Percentiles rank a stretch among this genome's conserved stretches.
These are phyloP conservation scores for Ophiostoma montium DNA, from an alignment of 2,329 filamentous ascomycete genomes.

Conservation along the genomic window DNA sequence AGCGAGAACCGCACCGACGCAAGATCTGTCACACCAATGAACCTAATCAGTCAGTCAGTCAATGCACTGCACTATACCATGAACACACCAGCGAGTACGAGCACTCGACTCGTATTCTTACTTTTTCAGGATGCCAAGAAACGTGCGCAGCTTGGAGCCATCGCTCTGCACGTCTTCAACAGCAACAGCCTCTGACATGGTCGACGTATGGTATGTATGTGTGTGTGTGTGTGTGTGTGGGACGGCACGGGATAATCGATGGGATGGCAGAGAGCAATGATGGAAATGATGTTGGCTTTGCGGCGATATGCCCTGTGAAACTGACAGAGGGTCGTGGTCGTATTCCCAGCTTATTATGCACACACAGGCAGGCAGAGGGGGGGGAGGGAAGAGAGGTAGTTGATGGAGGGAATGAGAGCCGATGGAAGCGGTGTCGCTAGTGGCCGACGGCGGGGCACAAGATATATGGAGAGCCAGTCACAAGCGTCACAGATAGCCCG, in stretches of 20 bases:
- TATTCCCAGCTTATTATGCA: too few species aligned
- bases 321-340: neutral
- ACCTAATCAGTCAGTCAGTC: conserved; percentile 39
- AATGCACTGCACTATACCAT: too few species aligned
- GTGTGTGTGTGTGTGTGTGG: too few species aligned
- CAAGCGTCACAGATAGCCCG: neutral
- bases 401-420: too few species aligned
- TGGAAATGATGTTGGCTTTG: neutral
- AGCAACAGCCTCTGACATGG: conserved; percentile 17
- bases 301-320: neutral
- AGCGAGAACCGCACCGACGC: conserved; percentile 92
- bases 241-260: too few species aligned
- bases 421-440: neutral
- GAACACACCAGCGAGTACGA: too few species aligned
- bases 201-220: neutral
- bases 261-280: too few species aligned
- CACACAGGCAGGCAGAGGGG: neutral
- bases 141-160: conserved; percentile 76
- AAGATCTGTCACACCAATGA: conserved; percentile 91
- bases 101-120: too few species aligned
- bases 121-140: conserved; percentile 78
- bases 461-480: neutral
- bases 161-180: conserved; percentile 50
- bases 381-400: neutral
- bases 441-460: neutral